phyloP scores from a whole-genome alignment of 768 basidiomycete genomes.

The Favolaschia claudopus region DNA sequence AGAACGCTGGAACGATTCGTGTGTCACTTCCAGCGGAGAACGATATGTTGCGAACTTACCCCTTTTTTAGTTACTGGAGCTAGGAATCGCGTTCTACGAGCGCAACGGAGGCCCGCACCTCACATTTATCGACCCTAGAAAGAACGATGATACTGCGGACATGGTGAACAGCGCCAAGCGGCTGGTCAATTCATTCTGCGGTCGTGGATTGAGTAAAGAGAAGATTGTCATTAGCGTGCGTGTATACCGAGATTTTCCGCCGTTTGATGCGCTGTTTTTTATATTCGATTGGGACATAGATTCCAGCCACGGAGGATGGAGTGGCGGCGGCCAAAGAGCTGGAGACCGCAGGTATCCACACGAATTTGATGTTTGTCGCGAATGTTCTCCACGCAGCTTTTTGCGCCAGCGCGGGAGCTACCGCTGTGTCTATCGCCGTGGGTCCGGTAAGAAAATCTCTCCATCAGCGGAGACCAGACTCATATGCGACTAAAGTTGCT shows the following conservation, averaged over 20 bases:
- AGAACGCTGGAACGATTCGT: constrained; percentile 13
- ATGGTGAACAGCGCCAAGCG: constrained; percentile 54
- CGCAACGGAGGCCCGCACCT: constrained; percentile 56
- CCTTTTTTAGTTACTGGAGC: constrained; percentile 55
- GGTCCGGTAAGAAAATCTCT: constrained; percentile 48
- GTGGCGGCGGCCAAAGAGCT: constrained; percentile 55
- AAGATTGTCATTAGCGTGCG: constrained; percentile 61
- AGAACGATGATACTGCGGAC: constrained; percentile 40
- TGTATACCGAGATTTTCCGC: constrained; percentile 15
- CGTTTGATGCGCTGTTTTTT: neutral
- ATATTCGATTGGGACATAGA: constrained; percentile 39
- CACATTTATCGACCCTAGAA: constrained; percentile 59
- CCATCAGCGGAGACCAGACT: constrained; percentile 14
- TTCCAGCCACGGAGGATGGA: constrained; percentile 66
- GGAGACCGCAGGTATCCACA: constrained; percentile 46
- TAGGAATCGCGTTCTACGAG: constrained; percentile 53
- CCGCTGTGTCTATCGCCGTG: constrained; percentile 57
- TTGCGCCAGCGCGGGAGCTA: constrained; percentile 60
- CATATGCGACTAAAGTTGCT: constrained; percentile 43
- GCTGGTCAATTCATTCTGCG: constrained; percentile 49
- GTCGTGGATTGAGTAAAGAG: constrained; percentile 45
- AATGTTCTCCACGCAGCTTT: constrained; percentile 61
- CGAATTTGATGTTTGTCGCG: constrained; percentile 61
- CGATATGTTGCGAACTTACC: neutral
- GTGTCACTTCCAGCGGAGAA: neutral